Conservation (phyloP, 2,329 filamentous ascomycete species). For the Sporothrix dimorphospora region DNA sequence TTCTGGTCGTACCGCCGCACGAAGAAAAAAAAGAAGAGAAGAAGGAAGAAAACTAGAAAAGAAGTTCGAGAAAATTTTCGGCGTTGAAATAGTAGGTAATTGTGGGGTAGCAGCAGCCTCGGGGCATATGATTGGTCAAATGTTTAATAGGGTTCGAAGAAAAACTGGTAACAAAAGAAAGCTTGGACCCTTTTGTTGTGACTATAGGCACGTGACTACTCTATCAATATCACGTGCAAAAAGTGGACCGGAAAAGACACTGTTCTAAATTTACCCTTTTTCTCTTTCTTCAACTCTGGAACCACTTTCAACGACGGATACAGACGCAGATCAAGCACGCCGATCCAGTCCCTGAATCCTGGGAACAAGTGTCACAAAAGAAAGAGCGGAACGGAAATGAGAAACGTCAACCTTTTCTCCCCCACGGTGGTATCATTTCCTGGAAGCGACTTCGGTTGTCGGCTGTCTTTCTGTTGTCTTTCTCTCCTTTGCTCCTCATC, state of each 20-base stretch:
- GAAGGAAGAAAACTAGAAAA: constrained; percentile 30
- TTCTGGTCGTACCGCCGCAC: constrained; percentile 74
- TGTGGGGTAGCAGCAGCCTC: background rate
- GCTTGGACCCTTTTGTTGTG: background rate
- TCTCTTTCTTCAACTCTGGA: background rate
- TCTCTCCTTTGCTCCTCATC: background rate
- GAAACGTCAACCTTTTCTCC: background rate
- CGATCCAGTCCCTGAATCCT: constrained; percentile 6
- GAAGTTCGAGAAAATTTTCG: constrained; percentile 30
- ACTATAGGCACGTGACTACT: background rate
- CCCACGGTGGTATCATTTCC: background rate
- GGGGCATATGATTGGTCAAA: background rate
- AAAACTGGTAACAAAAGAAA: background rate
- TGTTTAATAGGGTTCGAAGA: background rate
- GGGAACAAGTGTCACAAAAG: constrained; percentile 2
- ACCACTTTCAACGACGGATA: background rate
- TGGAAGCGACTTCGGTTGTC: constrained; percentile 10
- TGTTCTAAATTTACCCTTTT: background rate
- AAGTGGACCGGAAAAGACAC: background rate
- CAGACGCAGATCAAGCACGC: constrained; percentile 24
- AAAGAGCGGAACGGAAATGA: background rate
- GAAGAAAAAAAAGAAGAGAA: constrained; percentile 62
- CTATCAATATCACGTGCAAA: background rate
- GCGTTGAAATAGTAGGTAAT: constrained; percentile 28
- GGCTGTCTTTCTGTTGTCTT: background rate